Base-by-base conservation (phyloP, 1,139 yeast genomes). In the Kazachstania sp. region DNA sequence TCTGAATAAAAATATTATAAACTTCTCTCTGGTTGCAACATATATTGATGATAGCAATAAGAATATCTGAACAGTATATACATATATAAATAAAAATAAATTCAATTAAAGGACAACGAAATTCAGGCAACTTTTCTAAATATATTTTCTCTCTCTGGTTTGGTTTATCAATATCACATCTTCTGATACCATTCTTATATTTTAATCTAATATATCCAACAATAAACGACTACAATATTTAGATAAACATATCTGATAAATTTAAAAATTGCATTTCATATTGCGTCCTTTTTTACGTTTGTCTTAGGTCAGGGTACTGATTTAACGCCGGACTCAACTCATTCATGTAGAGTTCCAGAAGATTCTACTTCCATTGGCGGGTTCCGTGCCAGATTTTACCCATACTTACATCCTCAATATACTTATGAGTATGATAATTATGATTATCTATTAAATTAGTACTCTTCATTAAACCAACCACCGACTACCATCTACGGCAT, bases 391-490 rank as follows among this genome's bases (percentile, higher is more conserved):
- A 26, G 41, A 29, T 23, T 38, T 29, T 38, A 16, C 30, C 41
- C 41, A 16, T 38, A 38, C 31, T 19, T 38, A 11, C 31, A 38
- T 18, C 41, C 41, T 11, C 41, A 38, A 29, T 38, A 38, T 29
- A 26, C 31, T 8, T 23, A 38, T n/a, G 31, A 38, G 18, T 38
- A 38, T 18, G 41, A 38, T 18, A 38, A 26, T 32, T 12, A 19
- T 16, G 41, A 38, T 12, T 38, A 23, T 23, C n/a, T 38, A 29
- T 26, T 38, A 18, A 28, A 26, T 16, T 12, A 23, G 11, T 38
- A 38, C 18, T 16, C 19, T 3, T 23, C 41, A 15, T 23, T 38
- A 11, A 38, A 38, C 15, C 20, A 16, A 26, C 41, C 41, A 38
- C 15, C n/a, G 12, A 16, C 19, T 7, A 38, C 41, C n/a, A 38